Conservation (phyloP, 352 stramenopile species). For the Globisporangium yorkense region DNA sequence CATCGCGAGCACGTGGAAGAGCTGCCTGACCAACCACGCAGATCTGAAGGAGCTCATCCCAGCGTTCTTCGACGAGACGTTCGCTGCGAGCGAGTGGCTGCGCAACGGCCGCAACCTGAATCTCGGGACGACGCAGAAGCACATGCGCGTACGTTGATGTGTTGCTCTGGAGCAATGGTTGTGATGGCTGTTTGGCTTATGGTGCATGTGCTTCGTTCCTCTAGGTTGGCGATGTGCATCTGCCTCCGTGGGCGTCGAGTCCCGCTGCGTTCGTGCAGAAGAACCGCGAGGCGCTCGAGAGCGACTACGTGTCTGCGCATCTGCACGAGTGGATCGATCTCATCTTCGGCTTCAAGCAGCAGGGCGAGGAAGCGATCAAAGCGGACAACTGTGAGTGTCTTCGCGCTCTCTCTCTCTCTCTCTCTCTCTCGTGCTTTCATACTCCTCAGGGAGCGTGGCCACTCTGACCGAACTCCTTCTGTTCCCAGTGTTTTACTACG, state of each 20-base stretch:
- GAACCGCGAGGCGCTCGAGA: constrained; percentile 94
- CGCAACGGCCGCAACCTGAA: constrained; percentile 95
- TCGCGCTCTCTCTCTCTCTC: neutral
- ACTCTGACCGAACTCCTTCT: neutral
- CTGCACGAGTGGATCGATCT: constrained; percentile 98
- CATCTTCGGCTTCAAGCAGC: constrained; percentile 97
- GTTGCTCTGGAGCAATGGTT: constrained; percentile 26
- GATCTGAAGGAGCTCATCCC: constrained; percentile 99
- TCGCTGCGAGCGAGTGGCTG: constrained; percentile 87
- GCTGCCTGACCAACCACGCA: constrained; percentile 73
- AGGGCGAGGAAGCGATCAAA: constrained; percentile 79
- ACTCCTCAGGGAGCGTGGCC: neutral
- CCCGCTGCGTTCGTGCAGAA: constrained; percentile 85
- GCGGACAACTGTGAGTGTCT: constrained; percentile 68
- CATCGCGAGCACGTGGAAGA: constrained; percentile 91
- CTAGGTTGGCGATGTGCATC: constrained; percentile 92
- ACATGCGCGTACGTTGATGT: constrained; percentile 35
- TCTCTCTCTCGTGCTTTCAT: neutral
- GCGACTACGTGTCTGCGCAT: constrained; percentile 92
- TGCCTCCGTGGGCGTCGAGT: constrained; percentile 92
- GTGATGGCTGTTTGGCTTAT: neutral
- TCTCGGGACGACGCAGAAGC: constrained; percentile 88
- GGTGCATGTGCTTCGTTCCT: neutral
- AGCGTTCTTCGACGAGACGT: constrained; percentile 94
- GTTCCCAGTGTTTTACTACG: constrained; percentile 77